Percentiles rank a stretch among this genome's conserved stretches.
These are phyloP conservation scores for Tothia fuscella DNA, from an alignment of 2,329 filamentous ascomycete species.

Conservation along the genomic window DNA sequence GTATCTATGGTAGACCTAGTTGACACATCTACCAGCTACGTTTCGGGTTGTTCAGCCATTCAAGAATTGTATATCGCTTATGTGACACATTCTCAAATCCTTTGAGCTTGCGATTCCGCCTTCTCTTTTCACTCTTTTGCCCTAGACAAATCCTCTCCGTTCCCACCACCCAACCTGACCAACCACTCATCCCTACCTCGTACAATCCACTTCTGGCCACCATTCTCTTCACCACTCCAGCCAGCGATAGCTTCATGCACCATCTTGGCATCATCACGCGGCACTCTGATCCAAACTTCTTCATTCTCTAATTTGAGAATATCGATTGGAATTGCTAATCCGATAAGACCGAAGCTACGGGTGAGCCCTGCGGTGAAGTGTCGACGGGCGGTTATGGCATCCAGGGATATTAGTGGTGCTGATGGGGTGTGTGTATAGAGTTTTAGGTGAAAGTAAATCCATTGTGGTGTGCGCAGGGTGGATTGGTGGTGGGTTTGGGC, in stretches of 20 bases:
- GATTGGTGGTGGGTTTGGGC: constrained; percentile 20
- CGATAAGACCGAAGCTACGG: constrained; percentile 59
- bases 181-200: constrained; percentile 53
- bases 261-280: constrained; percentile 45
- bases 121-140: too few relatives aligned
- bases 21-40: too few relatives aligned
- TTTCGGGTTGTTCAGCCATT: too few relatives aligned
- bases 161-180: constrained; percentile 43
- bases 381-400: constrained; percentile 49
- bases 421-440: constrained; percentile 8
- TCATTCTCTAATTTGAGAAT: constrained; percentile 48
- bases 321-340: constrained; percentile 55
- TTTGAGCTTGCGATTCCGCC: too few relatives aligned
- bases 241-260: constrained; percentile 55
- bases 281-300: constrained; percentile 54
- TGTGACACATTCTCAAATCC: too few relatives aligned
- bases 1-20: not conserved
- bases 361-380: constrained; percentile 52
- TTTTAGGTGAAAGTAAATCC: constrained; percentile 15
- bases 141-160: constrained; percentile 33
- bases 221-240: constrained; percentile 41
- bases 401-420: constrained; percentile 29
- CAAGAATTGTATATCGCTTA: too few relatives aligned
- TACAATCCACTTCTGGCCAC: constrained; percentile 35
- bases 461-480: constrained; percentile 27